phyloP scores from a whole-genome alignment of 2,329 filamentous ascomycete genomes.

The Fusarium tjaetaba region DNA sequence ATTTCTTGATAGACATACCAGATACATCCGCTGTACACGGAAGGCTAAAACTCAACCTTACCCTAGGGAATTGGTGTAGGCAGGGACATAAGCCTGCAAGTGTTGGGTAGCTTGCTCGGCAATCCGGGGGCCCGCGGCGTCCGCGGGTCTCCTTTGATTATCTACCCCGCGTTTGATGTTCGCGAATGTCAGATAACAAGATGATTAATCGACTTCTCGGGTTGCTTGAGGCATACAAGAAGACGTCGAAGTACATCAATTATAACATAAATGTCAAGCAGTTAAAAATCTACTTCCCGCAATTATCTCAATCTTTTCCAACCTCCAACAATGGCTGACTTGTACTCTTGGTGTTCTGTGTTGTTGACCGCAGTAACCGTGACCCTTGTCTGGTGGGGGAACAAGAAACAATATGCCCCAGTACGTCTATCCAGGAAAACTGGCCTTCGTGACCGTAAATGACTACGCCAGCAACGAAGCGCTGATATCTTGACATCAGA shows the following conservation, averaged over 20 bases:
- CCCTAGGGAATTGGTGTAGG: background rate
- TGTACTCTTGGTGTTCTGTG: background rate
- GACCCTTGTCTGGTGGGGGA: background rate
- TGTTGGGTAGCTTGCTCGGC: background rate
- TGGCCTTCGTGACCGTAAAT: too few species aligned
- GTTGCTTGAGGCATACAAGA: background rate
- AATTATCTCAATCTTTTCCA: too few species aligned
- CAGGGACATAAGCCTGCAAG: background rate
- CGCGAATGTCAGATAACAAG: accelerated
- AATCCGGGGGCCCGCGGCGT: background rate
- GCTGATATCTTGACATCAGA: background rate
- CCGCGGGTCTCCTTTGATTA: accelerated
- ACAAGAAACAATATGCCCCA: too few species aligned
- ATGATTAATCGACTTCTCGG: background rate
- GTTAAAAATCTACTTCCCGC: too few species aligned
- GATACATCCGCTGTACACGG: too few species aligned
- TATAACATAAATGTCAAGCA: too few species aligned
- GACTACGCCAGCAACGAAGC: background rate
- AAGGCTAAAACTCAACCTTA: too few species aligned
- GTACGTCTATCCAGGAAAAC: background rate
- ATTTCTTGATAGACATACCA: too few species aligned
- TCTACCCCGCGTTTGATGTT: background rate
- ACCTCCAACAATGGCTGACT: background rate
- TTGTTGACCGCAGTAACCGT: background rate
- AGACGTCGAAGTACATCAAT: too few species aligned